These are phyloP conservation scores for Populus hybrid DNA, from an alignment of 441 rosid species.

Conservation along the genomic window DNA sequence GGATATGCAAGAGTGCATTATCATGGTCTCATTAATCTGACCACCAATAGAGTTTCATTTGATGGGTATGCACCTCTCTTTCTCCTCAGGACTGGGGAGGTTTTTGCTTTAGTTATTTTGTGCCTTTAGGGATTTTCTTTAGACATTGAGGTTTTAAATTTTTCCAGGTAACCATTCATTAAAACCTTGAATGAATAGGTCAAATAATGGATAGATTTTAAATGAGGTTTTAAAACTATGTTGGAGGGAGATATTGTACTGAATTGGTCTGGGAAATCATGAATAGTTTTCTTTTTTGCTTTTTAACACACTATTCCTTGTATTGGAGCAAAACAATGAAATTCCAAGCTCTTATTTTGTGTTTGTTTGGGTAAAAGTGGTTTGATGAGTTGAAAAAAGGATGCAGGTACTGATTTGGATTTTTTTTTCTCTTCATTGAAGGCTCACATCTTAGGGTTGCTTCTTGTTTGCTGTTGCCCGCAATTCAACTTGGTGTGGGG, in stretches of 20 bases:
- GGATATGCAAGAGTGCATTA: neutral
- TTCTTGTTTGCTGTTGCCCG: constrained; percentile 91
- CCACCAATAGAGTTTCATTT: neutral
- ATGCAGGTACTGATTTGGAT: constrained; percentile 24
- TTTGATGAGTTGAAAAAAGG: neutral
- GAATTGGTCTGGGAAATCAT: neutral
- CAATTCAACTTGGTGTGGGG: constrained; percentile 87
- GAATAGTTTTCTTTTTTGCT: neutral
- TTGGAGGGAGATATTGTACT: neutral
- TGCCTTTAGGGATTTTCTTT: neutral
- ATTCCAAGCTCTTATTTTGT: constrained; percentile 6
- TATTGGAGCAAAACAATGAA: neutral
- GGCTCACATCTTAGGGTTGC: constrained; percentile 92
- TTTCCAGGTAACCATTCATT: neutral
- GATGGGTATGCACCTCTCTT: neutral
- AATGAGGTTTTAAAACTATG: neutral
- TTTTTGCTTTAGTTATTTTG: neutral
- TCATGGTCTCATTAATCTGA: neutral
- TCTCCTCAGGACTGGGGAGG: neutral
- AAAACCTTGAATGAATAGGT: neutral
- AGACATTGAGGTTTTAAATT: neutral
- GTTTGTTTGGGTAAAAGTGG: neutral
- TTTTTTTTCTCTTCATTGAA: constrained; percentile 41
- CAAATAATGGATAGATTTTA: neutral
- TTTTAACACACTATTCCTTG: neutral